Evolutionary conservation across 352 stramenopile species (phyloP), one percentile per base, ranked within the genome.

Genomic region (Peronospora destructor): DNA sequence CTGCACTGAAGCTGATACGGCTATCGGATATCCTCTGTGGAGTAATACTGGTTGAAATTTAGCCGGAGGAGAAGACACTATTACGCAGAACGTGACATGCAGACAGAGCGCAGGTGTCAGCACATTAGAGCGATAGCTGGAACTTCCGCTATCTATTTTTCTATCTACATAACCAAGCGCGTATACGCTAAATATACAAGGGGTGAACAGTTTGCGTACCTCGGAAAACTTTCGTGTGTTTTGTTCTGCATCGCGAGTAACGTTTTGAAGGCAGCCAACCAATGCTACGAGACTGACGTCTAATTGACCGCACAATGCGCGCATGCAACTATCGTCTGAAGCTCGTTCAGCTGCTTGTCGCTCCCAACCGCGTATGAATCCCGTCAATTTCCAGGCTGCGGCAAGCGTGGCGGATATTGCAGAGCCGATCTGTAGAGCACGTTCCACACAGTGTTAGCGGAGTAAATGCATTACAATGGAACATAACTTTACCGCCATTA

Each of bases 11-110:
- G 43, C 36, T 58, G 40, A 12, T 30, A 29, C 36, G 17, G 38
- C 39, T 62, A 28, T 11, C 26, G 39, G 29, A 25, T 33, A 29
- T 48, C 23, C 23, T 26, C 28, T 45, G 41, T 53, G 51, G 47
- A 62, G 49, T 68, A 79, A 35, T 59, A 85, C 21, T 58, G 36
- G 42, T 84, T 85, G 52, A 84, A 75, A 45, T 84, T 75, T 34
- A 88, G 58, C 25, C 74, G 68, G 45, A 81, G 50, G 36, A 84
- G 54, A 29, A 87, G 58, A 53, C 71, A 53, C 76, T 87, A 51
- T 68, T 85, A 59, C 7, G 38, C 50, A 68, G 12, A 38, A 58
- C 43, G 16, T 30, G 38, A 37, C 38, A 54, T 26, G 41, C 47
- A 44, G 45, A 44, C 50, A 62, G 37, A 56, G 33, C 53, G 49